Evolutionary conservation across 192 early-diverging fungal species (phyloP).

Genomic region (Haplosporangium gracile): DNA sequence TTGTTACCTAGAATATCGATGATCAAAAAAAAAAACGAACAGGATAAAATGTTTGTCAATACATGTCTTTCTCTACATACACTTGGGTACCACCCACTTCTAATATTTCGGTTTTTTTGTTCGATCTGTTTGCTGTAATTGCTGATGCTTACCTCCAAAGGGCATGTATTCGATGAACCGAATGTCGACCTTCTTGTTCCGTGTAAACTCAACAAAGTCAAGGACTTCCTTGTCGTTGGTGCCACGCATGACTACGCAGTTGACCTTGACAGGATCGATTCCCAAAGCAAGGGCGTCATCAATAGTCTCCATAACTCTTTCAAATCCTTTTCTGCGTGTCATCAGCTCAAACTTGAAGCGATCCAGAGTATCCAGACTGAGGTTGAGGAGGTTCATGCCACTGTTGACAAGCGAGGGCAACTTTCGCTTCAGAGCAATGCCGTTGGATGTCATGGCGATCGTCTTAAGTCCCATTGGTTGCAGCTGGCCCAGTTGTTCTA

Average conservation of each 20-base stretch:
- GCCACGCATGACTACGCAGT: constrained; percentile 92
- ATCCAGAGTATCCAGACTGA: constrained; percentile 94
- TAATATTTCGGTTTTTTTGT: background rate
- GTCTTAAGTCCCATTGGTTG: constrained; percentile 78
- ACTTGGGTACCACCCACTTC: background rate
- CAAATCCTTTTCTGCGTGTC: constrained; percentile 87
- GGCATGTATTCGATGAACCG: constrained; percentile 99
- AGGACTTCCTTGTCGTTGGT: constrained; percentile 89
- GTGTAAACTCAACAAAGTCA: constrained; percentile 89
- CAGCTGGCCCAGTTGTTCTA: constrained; percentile 79
- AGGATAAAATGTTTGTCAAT: background rate
- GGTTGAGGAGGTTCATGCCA: constrained; percentile 91
- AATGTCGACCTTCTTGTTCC: constrained; percentile 78
- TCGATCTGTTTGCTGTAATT: background rate
- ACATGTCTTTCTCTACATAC: background rate
- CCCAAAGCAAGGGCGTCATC: constrained; percentile 74
- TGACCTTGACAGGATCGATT: constrained; percentile 88
- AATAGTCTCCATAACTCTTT: constrained; percentile 83
- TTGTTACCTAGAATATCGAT: constrained; percentile 73
- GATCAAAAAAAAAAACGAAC: background rate
- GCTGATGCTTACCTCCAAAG: constrained; percentile 81
- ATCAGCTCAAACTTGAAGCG: constrained; percentile 89
- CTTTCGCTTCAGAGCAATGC: constrained; percentile 90
- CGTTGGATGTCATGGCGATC: constrained; percentile 96
- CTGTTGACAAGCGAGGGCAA: constrained; percentile 74